Conservation (phyloP, 768 basidiomycete species). For the Rhodosporidiobolus sp. region DNA sequence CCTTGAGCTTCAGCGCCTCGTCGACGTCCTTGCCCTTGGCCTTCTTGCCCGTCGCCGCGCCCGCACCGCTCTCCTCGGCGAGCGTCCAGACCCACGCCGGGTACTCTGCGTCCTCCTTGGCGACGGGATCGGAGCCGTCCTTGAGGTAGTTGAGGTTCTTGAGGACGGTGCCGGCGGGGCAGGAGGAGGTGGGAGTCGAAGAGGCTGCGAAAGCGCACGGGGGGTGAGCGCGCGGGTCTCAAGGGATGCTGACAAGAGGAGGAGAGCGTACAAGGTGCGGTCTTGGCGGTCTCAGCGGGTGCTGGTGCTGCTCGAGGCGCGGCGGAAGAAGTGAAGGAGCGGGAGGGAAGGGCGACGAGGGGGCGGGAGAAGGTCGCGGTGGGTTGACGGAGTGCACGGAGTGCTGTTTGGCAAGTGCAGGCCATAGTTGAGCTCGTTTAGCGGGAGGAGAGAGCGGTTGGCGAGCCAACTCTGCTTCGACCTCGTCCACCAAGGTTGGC, state of each 20-base stretch:
- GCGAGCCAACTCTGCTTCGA: no score
- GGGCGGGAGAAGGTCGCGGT: background rate
- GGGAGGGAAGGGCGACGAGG: background rate
- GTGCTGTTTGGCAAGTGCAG: slow-evolving; percentile 10
- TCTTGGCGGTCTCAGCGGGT: background rate
- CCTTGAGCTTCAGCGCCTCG: background rate
- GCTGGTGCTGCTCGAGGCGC: background rate
- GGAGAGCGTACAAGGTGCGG: background rate
- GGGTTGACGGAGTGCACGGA: background rate
- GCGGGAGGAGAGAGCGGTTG: no score
- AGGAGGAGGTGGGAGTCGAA: slow-evolving; percentile 12
- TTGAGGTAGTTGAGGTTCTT: slow-evolving; percentile 49
- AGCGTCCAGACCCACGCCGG: slow-evolving; percentile 50
- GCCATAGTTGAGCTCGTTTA: background rate
- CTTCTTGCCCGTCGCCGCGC: background rate
- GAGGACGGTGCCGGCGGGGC: slow-evolving; percentile 48
- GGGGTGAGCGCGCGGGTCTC: background rate
- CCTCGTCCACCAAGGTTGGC: no score
- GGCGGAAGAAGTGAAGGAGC: background rate
- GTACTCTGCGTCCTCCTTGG: slow-evolving; percentile 49
- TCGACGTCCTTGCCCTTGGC: background rate
- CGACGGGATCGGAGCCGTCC: slow-evolving; percentile 49
- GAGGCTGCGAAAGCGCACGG: background rate
- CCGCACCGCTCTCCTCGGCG: background rate
- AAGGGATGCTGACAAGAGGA: background rate